These are phyloP conservation scores for Ascodesmis nigricans DNA, from an alignment of 495 filamentous ascomycete genomes.

Conservation along the genomic window DNA sequence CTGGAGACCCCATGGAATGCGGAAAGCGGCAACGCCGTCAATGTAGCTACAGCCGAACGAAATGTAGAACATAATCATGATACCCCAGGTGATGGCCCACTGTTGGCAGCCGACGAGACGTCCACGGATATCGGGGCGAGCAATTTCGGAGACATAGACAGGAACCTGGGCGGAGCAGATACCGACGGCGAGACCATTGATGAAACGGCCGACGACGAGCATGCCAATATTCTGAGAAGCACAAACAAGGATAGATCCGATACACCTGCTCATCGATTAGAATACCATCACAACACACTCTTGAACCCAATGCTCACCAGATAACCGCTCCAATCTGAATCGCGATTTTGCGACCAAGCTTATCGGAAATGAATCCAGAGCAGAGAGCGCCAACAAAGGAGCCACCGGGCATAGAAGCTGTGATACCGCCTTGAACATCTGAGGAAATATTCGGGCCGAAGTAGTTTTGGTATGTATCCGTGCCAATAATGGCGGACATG, in stretches of 20 bases:
- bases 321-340: constrained; percentile 15
- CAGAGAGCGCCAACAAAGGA: constrained; percentile 48
- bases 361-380: constrained; percentile 47
- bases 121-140: constrained; percentile 46
- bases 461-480: constrained; percentile 39
- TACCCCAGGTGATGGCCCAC: constrained; percentile 55
- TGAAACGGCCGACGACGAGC: constrained; percentile 54
- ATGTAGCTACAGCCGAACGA: constrained; percentile 56
- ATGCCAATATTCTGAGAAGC: constrained; percentile 54
- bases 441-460: constrained; percentile 27
- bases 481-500: constrained; percentile 52
- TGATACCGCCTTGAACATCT: constrained; percentile 26
- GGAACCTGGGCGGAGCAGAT: constrained; percentile 64
- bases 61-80: constrained; percentile 65
- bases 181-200: constrained; percentile 57
- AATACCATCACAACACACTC: neutral
- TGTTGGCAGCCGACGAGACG: constrained; percentile 51
- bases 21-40: constrained; percentile 34
- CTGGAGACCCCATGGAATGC: constrained; percentile 58
- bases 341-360: constrained; percentile 40
- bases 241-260: constrained; percentile 48
- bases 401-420: constrained; percentile 50
- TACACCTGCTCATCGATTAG: constrained; percentile 7
- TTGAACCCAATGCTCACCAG: constrained; percentile 21
- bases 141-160: constrained; percentile 55